Evolutionary conservation across 116 monocot genomes (phyloP), one percentile per base, ranked within the genome.

Genomic region (Iris pallida): DNA sequence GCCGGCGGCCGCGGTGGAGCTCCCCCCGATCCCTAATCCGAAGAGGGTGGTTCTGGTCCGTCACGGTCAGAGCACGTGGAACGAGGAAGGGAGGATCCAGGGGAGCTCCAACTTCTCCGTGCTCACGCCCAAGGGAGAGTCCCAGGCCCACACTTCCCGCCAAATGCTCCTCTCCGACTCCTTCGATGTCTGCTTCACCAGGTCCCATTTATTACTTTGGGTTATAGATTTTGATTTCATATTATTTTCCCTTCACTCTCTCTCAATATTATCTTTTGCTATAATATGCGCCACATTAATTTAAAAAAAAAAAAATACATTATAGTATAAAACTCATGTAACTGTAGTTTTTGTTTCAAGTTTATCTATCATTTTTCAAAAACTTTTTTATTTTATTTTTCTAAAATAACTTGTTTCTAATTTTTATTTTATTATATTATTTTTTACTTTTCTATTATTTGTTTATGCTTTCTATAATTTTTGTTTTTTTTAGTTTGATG

Each of bases 31-130:
- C 10, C 47, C 76, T 14, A 68, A 59, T 71, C 72, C 86, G 55
- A 95, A 95, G 84, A 71, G 96, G 65, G 96, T 96, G 68, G 92
- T 87, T 70, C 83, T 96, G 61, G 92, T 92, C 60, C 59, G 96
- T 76, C 92, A 96, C 65, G 92, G 96, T 18, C 96, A 92, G 85
- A 96, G 96, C 92, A 96, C 96, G 20, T 96, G 96, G 92, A 96
- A 96, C 75, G 89, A 82, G 77, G 96, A 92, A 79, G 92, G 96
- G 0, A 59, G 96, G 47, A 96, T 96, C 70, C 96, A 96, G 78
- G 96, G 96, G 55, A 96, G 92, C 68, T 96, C 96, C 64, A 79
- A 96, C 66, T 42, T 61, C 68, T 92, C 96, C 9, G 77, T 96
- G 15, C 85, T 96, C 52, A 96, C 96, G 3, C 20, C 85, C 59